phyloP scores from a whole-genome alignment of 768 basidiomycete species.

The Cyclocybe cylindracea region DNA sequence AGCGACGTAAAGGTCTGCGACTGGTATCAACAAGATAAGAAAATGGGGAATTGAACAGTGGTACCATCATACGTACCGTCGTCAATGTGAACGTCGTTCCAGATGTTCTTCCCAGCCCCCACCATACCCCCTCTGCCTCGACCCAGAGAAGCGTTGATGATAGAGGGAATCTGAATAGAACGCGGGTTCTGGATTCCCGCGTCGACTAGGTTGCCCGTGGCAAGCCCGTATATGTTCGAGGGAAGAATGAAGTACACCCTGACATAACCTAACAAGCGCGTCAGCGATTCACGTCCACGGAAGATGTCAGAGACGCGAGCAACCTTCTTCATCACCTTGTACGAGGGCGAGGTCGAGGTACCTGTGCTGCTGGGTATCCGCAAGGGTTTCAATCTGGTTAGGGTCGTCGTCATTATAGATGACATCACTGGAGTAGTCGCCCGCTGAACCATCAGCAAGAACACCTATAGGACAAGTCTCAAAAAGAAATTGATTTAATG shows the following conservation, averaged over 20 bases:
- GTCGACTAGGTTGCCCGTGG: slow-evolving; percentile 47
- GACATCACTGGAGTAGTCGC: slow-evolving; percentile 31
- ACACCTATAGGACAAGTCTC: slow-evolving; percentile 19
- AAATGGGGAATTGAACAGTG: background rate
- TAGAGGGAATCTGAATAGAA: slow-evolving; percentile 51
- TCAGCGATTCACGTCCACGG: background rate
- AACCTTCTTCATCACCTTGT: slow-evolving; percentile 50
- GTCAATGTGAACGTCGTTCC: slow-evolving; percentile 55
- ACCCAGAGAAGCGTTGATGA: slow-evolving; percentile 46
- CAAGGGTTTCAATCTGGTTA: slow-evolving; percentile 44
- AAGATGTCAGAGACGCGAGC: background rate
- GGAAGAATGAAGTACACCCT: slow-evolving; percentile 52
- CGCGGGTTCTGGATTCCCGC: slow-evolving; percentile 51
- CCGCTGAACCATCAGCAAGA: slow-evolving; percentile 42
- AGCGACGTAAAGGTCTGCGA: slow-evolving; percentile 41
- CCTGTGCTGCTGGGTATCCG: slow-evolving; percentile 46
- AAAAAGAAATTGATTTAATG: too few species aligned
- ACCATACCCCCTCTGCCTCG: slow-evolving; percentile 55
- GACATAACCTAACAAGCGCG: slow-evolving; percentile 39
- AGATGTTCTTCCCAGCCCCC: slow-evolving; percentile 56
- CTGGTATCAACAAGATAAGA: slow-evolving; percentile 19
- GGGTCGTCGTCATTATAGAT: slow-evolving; percentile 52
- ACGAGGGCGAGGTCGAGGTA: slow-evolving; percentile 47
- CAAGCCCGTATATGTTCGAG: slow-evolving; percentile 60
- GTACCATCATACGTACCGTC: slow-evolving; percentile 38